Evolutionary conservation across 306 rosid genomes (phyloP).

Genomic region (Gleditsia sinensis): DNA sequence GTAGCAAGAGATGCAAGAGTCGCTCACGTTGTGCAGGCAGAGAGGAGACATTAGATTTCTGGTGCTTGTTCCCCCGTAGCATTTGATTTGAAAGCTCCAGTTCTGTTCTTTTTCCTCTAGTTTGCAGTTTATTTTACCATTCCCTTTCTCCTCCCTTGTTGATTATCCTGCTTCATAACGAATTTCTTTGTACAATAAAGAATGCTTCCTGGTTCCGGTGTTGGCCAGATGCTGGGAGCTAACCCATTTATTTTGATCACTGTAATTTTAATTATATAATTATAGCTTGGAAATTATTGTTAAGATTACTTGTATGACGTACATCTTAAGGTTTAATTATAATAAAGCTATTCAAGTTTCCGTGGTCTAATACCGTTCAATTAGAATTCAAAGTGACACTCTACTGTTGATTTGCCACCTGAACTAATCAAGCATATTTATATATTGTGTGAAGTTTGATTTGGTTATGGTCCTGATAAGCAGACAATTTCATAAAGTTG

Average conservation of each 20-base stretch:
- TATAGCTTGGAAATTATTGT: constrained; percentile 3
- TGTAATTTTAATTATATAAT: constrained; percentile 4
- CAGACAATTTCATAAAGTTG: background rate
- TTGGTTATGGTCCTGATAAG: background rate
- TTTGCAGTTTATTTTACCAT: background rate
- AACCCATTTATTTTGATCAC: constrained; percentile 4
- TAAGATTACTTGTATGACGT: background rate
- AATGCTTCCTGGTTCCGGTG: background rate
- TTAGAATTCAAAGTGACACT: background rate
- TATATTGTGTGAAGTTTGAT: background rate
- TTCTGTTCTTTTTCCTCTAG: constrained; percentile 12
- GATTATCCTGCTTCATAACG: background rate
- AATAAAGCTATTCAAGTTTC: background rate
- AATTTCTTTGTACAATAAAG: constrained; percentile 5
- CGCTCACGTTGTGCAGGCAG: constrained; percentile 29
- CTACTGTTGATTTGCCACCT: background rate
- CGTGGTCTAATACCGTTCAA: background rate
- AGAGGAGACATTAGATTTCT: constrained; percentile 26
- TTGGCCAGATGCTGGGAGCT: constrained; percentile 5
- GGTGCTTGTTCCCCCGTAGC: constrained; percentile 12
- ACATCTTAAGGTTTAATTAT: too few species aligned
- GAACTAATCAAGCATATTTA: background rate
- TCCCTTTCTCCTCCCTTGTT: background rate
- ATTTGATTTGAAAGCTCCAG: constrained; percentile 19
- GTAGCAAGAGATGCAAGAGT: constrained; percentile 12